Evolutionary conservation across 2,329 filamentous ascomycete species (phyloP).

Genomic region (Claviceps sp.): DNA sequence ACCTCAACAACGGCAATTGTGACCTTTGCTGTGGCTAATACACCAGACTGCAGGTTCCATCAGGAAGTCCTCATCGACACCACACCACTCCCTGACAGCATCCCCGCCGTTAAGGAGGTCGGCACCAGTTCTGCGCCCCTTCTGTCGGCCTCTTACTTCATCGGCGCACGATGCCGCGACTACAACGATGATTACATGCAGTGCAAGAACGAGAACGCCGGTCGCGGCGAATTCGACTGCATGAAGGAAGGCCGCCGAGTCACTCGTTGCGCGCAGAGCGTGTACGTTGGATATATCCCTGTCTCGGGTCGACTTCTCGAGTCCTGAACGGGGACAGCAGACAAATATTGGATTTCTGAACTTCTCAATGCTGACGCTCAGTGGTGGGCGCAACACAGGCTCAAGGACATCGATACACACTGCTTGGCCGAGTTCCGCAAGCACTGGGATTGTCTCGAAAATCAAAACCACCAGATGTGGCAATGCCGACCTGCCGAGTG

Average conservation of each 20-base stretch:
- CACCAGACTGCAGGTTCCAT: conserved; percentile 60
- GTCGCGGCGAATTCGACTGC: conserved; percentile 84
- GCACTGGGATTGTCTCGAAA: conserved; percentile 92
- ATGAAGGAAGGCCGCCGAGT: conserved; percentile 94
- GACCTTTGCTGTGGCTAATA: conserved; percentile 9
- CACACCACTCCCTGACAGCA: conserved; percentile 80
- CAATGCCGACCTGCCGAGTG: conserved; percentile 83
- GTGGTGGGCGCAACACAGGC: conserved; percentile 31
- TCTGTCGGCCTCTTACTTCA: conserved; percentile 88
- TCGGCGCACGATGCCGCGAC: conserved; percentile 82
- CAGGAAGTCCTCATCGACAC: conserved; percentile 89
- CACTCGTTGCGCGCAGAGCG: conserved; percentile 88
- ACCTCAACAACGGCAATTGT: not conserved
- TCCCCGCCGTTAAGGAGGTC: conserved; percentile 88
- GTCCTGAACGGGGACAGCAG: not conserved
- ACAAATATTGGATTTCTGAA: not conserved
- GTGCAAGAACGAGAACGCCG: conserved; percentile 91
- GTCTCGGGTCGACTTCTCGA: not conserved
- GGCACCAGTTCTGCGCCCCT: conserved; percentile 87
- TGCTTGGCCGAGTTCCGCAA: conserved; percentile 82
- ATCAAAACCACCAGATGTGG: conserved; percentile 97
- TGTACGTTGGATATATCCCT: conserved; percentile 47
- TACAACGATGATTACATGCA: conserved; percentile 99
- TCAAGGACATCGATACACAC: conserved; percentile 92
- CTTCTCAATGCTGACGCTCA: conserved; percentile 3